Conservation (phyloP, 345 rosid genomes). For the Eucalyptus tenuipes region DNA sequence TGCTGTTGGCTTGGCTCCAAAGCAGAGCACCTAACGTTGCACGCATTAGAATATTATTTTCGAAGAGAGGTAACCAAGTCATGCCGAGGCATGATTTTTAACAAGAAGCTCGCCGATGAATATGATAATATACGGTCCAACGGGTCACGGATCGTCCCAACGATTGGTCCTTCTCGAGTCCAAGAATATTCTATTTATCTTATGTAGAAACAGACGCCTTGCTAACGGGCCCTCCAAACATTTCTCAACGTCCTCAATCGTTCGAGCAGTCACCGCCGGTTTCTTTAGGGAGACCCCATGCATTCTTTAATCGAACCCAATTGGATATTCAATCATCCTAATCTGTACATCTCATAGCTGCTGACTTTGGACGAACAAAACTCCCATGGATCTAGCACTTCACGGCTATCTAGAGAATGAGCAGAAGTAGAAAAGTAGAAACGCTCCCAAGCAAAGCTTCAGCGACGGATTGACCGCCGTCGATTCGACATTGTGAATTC, state of each 20-base stretch:
- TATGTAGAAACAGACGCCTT: neutral
- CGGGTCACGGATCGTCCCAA: neutral
- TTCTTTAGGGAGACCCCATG: neutral
- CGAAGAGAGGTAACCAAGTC: neutral
- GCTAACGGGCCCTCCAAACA: neutral
- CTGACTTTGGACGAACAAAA: neutral
- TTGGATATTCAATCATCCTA: neutral
- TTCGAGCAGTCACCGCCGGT: slow-evolving; percentile 5
- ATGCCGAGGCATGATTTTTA: neutral
- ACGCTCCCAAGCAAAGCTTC: neutral
- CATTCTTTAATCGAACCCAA: neutral
- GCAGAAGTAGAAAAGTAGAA: neutral
- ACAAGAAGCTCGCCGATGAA: neutral
- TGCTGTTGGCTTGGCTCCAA: neutral
- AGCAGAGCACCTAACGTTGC: neutral
- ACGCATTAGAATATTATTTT: neutral
- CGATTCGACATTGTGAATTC: neutral
- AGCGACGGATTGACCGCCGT: neutral
- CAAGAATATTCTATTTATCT: neutral
- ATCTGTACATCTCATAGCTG: neutral
- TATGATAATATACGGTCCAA: neutral
- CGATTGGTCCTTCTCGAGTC: neutral
- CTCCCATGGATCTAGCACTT: neutral
- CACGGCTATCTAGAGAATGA: neutral
- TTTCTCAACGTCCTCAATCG: neutral